Evolutionary conservation across 352 stramenopile genomes (phyloP).

Genomic region (Hyphochytrium catenoides): DNA sequence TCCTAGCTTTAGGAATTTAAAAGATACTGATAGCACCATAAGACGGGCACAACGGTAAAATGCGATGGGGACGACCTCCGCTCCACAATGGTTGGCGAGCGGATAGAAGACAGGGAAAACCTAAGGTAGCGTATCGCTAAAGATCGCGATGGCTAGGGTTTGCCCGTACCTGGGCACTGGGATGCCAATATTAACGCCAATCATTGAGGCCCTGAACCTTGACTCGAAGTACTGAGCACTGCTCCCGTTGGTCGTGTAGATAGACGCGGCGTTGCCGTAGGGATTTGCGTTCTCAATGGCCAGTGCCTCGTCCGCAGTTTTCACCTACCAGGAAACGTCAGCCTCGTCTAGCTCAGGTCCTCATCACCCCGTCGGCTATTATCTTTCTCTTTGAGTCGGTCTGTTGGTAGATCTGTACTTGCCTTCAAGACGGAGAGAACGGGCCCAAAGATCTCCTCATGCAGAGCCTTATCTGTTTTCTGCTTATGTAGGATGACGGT

Average conservation of each 20-base stretch:
- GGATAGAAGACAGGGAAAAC: no score
- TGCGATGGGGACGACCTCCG: no score
- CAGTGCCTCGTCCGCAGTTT: conserved; percentile 75
- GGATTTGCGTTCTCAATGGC: conserved; percentile 86
- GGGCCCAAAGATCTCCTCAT: conserved; percentile 91
- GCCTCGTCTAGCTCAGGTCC: neutral
- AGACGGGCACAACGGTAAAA: no score
- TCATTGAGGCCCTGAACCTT: conserved; percentile 73
- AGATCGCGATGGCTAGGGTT: neutral
- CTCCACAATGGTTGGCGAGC: no score
- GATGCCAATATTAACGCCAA: conserved; percentile 90
- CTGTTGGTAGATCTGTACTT: no score
- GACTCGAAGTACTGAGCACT: conserved; percentile 79
- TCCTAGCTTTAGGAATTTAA: no score
- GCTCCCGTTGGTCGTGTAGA: conserved; percentile 84
- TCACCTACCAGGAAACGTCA: conserved; percentile 19
- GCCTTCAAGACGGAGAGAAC: conserved; percentile 71
- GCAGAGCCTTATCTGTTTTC: conserved; percentile 55
- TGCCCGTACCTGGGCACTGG: conserved; percentile 45
- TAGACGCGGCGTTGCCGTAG: conserved; percentile 87
- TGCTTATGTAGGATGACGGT: conserved; percentile 81
- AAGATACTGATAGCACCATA: no score
- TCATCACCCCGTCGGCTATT: no score
- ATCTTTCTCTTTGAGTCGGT: no score
- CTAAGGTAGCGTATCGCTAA: no score